These are phyloP conservation scores for Oehlia diaphana DNA, from an alignment of 192 early-diverging fungal species.

Conservation along the genomic window DNA sequence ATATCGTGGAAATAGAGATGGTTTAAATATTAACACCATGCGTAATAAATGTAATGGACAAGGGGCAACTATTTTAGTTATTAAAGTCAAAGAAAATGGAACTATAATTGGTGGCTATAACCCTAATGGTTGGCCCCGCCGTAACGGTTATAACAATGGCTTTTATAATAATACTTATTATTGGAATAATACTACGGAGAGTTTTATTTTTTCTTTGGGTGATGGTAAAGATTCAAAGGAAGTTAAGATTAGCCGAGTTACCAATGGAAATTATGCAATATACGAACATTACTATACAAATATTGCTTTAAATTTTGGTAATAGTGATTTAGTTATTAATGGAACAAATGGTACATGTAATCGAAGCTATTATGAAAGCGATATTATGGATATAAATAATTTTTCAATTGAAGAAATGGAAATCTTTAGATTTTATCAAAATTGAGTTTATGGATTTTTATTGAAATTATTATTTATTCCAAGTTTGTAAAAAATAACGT, in stretches of 20 bases:
- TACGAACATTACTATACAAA: background rate
- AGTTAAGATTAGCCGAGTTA: background rate
- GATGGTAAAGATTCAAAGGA: background rate
- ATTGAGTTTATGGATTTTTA: too few relatives aligned
- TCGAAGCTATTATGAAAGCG: background rate
- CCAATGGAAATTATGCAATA: background rate
- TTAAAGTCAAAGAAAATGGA: background rate
- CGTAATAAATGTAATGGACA: background rate
- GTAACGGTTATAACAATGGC: too few relatives aligned
- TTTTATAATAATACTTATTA: too few relatives aligned
- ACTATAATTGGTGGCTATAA: background rate
- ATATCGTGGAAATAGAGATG: conserved; percentile 3
- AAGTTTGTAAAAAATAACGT: too few relatives aligned
- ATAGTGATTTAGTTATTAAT: background rate
- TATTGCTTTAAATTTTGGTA: background rate
- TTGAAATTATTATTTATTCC: too few relatives aligned
- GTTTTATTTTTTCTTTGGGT: background rate
- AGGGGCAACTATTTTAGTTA: background rate
- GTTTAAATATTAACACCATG: background rate
- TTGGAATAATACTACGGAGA: background rate
- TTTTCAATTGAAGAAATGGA: background rate
- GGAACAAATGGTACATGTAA: background rate
- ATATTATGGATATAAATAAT: background rate
- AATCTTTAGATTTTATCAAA: background rate
- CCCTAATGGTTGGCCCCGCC: background rate